Evolutionary conservation across 352 stramenopile genomes (phyloP), one percentile per base, ranked within the genome.

Genomic region (Phytopythium mirpurense): DNA sequence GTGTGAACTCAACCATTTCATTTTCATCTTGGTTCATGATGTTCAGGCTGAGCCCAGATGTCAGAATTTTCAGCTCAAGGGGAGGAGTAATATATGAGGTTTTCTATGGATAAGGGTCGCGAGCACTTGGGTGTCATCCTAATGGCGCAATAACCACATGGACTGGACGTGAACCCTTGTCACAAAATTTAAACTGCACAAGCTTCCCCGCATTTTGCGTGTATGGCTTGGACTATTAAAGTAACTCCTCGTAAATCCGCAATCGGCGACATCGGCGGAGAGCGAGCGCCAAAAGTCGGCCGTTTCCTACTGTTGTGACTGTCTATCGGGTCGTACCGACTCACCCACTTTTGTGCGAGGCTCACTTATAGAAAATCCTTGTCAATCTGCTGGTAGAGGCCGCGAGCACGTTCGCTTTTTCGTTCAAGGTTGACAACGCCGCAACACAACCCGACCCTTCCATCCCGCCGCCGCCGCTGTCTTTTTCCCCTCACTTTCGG

Each of bases 311-410:
- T 27, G 8, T 29, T 45, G 21, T 45, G 38, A 41, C 18, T 41
- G 36, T 19, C 36, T 19, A 23, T 23, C 18, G 36, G 18, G 10
- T 10, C 18, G 38, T 15, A 44, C 15, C 38, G 16, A 27, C 15
- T 19, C n/a, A 44, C n/a, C 7, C 19, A 31, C 56, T 70, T n/a
- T 51, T 46, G 11, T 15, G 29, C 29, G 9, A 19, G 29, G 4
- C 0, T 53, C 27, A 36, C 9, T 31, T 26, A 50, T 50, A 50
- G 19, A 24, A 0, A 37, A 34, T 9, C 26, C 44, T 6, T 38
- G 44, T 50, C 44, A 24, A 27, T 24, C n/a, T 19, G 23, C 26
- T 18, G 12, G 42, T 48, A 48, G 42, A 48, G 42, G 42, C 42
- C 5, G 9, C 23, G 19, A 35, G 9, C 2, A 11, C 15, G n/a